phyloP scores from a whole-genome alignment of 2,329 filamentous ascomycete species.

The Phialophora chinensis region DNA sequence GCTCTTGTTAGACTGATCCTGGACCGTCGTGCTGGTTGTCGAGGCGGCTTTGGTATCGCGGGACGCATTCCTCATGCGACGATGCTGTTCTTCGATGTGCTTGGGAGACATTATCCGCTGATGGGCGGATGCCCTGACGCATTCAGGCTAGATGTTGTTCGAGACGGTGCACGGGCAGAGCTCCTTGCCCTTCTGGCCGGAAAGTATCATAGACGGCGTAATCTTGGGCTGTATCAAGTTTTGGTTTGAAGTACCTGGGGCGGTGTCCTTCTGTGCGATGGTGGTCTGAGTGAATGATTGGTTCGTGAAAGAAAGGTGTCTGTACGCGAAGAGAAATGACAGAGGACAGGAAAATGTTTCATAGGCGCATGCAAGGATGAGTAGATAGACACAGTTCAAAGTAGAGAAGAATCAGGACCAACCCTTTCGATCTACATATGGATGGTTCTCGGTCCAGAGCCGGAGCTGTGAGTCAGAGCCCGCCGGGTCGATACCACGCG shows the following conservation, averaged over 20 bases:
- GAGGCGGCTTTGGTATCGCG: neutral
- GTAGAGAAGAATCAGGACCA: neutral
- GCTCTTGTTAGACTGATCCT: neutral
- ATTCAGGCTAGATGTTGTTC: no score
- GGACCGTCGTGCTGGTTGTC: neutral
- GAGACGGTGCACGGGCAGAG: no score
- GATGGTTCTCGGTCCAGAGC: neutral
- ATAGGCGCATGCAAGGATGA: neutral
- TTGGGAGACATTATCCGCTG: neutral
- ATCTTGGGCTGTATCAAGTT: neutral
- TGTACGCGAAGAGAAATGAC: neutral
- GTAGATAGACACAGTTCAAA: neutral
- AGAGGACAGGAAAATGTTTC: neutral
- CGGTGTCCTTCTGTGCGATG: neutral
- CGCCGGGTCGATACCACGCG: neutral
- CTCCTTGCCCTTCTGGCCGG: no score
- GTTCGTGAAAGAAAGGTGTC: no score
- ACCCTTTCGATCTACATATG: neutral
- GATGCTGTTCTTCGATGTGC: neutral
- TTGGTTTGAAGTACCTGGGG: neutral
- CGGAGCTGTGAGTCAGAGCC: neutral
- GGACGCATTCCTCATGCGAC: neutral
- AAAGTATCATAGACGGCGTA: neutral
- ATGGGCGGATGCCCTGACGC: no score
- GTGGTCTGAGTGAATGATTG: neutral